These are phyloP conservation scores for Penicillium crystallinum DNA, from an alignment of 495 filamentous ascomycete genomes.

Conservation along the genomic window DNA sequence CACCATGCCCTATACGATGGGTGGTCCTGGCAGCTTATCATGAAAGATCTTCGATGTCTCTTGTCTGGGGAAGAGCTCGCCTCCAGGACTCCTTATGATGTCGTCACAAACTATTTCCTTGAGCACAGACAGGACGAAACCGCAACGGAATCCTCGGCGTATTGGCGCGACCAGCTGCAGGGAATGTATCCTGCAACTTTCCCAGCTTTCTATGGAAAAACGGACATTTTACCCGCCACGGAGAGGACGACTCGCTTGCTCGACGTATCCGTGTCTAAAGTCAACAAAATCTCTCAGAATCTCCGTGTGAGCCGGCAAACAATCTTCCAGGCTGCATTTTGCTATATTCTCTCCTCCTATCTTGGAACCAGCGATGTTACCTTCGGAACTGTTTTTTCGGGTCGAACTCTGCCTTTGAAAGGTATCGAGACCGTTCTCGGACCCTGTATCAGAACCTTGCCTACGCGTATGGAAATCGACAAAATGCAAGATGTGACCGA, in stretches of 20 bases:
- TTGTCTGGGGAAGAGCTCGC: conserved; percentile 19
- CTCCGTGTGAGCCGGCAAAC: conserved; percentile 43
- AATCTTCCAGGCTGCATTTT: conserved; percentile 64
- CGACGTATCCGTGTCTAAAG: conserved; percentile 17
- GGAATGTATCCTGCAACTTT: conserved; percentile 25
- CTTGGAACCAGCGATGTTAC: conserved; percentile 57
- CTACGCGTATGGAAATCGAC: conserved; percentile 52
- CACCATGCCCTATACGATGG: conserved; percentile 82
- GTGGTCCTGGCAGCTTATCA: conserved; percentile 71
- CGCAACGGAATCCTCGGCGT: conserved; percentile 45
- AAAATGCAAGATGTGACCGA: conserved; percentile 47
- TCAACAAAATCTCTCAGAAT: conserved; percentile 25
- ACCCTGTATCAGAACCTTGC: conserved; percentile 65
- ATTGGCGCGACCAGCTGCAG: conserved; percentile 61
- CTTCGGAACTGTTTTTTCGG: conserved; percentile 71
- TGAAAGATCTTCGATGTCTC: conserved; percentile 53
- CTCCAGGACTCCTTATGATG: conserved; percentile 22
- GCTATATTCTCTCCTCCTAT: conserved; percentile 57
- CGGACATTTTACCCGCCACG: conserved; percentile 7
- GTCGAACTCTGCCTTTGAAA: conserved; percentile 59
- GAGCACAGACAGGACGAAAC: conserved; percentile 32
- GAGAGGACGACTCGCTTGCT: conserved; percentile 32
- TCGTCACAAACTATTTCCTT: conserved; percentile 30
- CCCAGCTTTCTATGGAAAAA: conserved; percentile 24
- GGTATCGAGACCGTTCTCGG: conserved; percentile 67